Percentiles rank a stretch among this genome's conserved stretches.
phyloP scores from a whole-genome alignment of 257 asterid genomes.

The Solanum microdontum region DNA sequence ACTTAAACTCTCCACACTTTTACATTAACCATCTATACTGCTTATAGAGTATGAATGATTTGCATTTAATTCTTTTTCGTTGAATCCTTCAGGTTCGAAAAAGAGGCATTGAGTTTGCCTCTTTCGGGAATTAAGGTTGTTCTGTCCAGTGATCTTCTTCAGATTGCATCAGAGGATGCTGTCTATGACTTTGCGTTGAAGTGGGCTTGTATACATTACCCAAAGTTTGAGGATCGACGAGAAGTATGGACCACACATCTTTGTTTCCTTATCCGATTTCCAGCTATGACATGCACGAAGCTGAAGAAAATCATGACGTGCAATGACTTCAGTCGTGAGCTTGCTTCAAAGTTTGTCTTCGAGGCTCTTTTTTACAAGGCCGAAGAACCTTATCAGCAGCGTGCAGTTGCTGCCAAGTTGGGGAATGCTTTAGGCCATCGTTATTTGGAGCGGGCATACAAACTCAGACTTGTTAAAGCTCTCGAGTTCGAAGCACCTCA shows the following conservation, averaged over 20 bases:
- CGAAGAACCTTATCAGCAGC: slow-evolving; percentile 65
- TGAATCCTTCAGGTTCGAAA: slow-evolving; percentile 35
- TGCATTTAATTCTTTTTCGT: not conserved
- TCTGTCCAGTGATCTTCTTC: slow-evolving; percentile 58
- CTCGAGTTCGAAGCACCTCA: slow-evolving; percentile 56
- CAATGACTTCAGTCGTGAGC: slow-evolving; percentile 46
- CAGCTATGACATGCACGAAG: slow-evolving; percentile 73
- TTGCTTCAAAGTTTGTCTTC: slow-evolving; percentile 50
- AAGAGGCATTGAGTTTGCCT: slow-evolving; percentile 66
- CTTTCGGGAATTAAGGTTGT: slow-evolving; percentile 72
- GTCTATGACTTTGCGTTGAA: slow-evolving; percentile 59
- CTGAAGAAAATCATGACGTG: slow-evolving; percentile 56
- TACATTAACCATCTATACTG: not conserved
- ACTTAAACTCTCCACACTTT: not conserved
- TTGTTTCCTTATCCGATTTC: slow-evolving; percentile 61
- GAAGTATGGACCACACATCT: slow-evolving; percentile 48
- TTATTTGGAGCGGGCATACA: slow-evolving; percentile 66
- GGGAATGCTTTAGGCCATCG: slow-evolving; percentile 23
- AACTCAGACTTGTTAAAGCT: slow-evolving; percentile 59
- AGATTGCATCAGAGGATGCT: slow-evolving; percentile 73
- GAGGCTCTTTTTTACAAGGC: slow-evolving; percentile 77
- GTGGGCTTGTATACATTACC: slow-evolving; percentile 72
- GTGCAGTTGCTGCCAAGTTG: slow-evolving; percentile 36
- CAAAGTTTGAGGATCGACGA: slow-evolving; percentile 47
- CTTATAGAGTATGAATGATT: not conserved